Base-by-base conservation (phyloP, 208 protist genomes). In the Acanthamoeba triangularis region DNA sequence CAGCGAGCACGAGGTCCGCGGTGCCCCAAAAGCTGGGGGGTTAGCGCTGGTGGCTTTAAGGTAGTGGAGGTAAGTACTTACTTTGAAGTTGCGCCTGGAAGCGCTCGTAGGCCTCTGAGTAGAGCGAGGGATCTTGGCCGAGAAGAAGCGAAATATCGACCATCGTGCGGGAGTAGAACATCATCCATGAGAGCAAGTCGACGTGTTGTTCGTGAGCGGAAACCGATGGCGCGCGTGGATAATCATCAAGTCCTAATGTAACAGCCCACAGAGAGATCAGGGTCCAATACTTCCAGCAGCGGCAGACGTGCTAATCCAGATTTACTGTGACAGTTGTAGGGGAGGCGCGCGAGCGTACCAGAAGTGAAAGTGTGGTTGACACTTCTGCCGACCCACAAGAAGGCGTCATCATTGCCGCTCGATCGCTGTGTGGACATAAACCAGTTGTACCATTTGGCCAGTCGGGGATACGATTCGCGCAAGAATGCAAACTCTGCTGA, bases 141-240 rank as follows among this genome's bases (percentile, higher is more conserved):
- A 98, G 18, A 30, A 91, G 59, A 7, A 90, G 37, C 4, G 95
- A 85, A 8, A 98, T 90, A 11, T 78, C 69, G 20, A 28, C 37
- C 54, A 98, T 78, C 56, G 90, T 90, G 44, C 95, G 37, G 10
- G 95, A 85, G 20, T 82, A 88, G 35, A 98, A 94, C 7, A 69
- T 87, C 95, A 99, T 96, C 98, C 98, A 99, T 23, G 94, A 95
- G 28, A 85, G 47, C 6, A 99, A 95, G 96, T 99, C 98, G 2
- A 99, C 94, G 78, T 99, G 98, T 23, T 95, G 35, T 63, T 99
- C 98, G 0, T 41, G 14, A 0, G 20, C 18, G 0, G 37, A 52
- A 61, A 74, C 61, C 7, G 23, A 13, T 4, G 87, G 44, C 10
- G 95, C 94, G 18, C 98, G 94, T 54, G 98, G 98, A 85, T 98